These are phyloP conservation scores for Alloascoidea hylecoeti DNA, from an alignment of 805 yeast genomes.

Conservation along the genomic window DNA sequence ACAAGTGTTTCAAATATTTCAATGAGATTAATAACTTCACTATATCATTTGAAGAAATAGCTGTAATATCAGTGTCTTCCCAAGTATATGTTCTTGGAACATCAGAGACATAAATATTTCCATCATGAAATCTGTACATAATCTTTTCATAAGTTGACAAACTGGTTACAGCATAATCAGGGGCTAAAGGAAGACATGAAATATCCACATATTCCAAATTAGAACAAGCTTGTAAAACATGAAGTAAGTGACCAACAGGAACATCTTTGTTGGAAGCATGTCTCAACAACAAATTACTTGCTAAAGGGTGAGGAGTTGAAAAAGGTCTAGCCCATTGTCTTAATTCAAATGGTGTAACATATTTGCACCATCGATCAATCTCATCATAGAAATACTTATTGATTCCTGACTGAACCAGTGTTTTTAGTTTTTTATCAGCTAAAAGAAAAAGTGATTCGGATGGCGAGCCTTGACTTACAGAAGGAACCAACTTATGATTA, in stretches of 20 bases:
- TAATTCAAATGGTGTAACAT: constrained; percentile 4
- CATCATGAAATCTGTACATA: constrained; percentile 5
- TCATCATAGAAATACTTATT: constrained; percentile 2
- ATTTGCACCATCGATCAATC: constrained; percentile 3
- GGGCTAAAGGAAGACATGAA: constrained; percentile 46
- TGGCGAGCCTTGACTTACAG: background rate
- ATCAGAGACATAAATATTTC: constrained; percentile 18
- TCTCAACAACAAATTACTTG: constrained; percentile 44
- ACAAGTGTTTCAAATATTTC: constrained; percentile 22
- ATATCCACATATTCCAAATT: constrained; percentile 42
- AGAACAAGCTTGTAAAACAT: constrained; percentile 52
- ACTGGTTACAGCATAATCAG: constrained; percentile 36
- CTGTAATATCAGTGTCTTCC: constrained; percentile 13
- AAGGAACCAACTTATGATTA: background rate
- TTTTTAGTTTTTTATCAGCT: constrained; percentile 9
- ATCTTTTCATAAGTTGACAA: constrained; percentile 8
- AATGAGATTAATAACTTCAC: constrained; percentile 14
- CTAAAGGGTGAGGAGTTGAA: constrained; percentile 37
- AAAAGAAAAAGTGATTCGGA: constrained; percentile 4
- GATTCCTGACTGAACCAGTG: constrained; percentile 6
- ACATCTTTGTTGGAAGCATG: constrained; percentile 60
- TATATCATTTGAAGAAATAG: constrained; percentile 12
- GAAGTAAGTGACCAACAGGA: constrained; percentile 67
- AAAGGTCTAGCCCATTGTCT: constrained; percentile 18
- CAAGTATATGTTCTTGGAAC: constrained; percentile 17